Conservation (phyloP, 306 rosid species). For the Dalbergia oliveri region DNA sequence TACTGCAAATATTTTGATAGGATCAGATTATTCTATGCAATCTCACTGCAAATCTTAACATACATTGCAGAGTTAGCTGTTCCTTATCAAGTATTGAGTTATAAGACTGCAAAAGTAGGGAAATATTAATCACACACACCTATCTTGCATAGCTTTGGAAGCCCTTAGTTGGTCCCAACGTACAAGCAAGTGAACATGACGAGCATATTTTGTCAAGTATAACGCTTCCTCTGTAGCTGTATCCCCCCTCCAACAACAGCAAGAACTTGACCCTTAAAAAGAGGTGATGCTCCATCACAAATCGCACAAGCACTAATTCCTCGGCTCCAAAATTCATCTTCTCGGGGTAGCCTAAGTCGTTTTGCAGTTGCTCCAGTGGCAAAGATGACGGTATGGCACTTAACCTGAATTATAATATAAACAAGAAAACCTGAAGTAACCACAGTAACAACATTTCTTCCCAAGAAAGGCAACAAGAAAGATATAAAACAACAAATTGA, state of each 20-base stretch:
- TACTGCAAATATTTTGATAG: conserved; percentile 19
- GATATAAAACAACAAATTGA: conserved; percentile 20
- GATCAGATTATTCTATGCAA: conserved; percentile 36
- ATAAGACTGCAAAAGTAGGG: conserved; percentile 19
- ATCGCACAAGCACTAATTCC: conserved; percentile 99
- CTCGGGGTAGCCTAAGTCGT: conserved; percentile 87
- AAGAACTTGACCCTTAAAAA: conserved; percentile 94
- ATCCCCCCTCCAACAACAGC: conserved; percentile 97
- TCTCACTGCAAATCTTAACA: conserved; percentile 25
- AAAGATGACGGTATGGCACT: conserved; percentile 74
- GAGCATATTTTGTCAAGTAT: conserved; percentile 92
- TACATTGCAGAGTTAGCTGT: conserved; percentile 24
- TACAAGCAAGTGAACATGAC: conserved; percentile 89
- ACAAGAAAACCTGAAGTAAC: conserved; percentile 41
- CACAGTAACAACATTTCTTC: conserved; percentile 27
- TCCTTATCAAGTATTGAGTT: conserved; percentile 29
- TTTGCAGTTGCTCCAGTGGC: conserved; percentile 97
- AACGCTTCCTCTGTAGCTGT: conserved; percentile 96
- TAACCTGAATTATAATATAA: conserved; percentile 67
- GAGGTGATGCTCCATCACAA: conserved; percentile 97
- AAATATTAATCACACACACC: conserved; percentile 67
- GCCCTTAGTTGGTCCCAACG: conserved; percentile 89
- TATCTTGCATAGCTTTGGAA: conserved; percentile 97
- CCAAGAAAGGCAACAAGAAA: conserved; percentile 32
- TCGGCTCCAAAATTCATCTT: conserved; percentile 98